These are phyloP conservation scores for Epichloe bromicola DNA, from an alignment of 2,329 filamentous ascomycete species.

Conservation along the genomic window DNA sequence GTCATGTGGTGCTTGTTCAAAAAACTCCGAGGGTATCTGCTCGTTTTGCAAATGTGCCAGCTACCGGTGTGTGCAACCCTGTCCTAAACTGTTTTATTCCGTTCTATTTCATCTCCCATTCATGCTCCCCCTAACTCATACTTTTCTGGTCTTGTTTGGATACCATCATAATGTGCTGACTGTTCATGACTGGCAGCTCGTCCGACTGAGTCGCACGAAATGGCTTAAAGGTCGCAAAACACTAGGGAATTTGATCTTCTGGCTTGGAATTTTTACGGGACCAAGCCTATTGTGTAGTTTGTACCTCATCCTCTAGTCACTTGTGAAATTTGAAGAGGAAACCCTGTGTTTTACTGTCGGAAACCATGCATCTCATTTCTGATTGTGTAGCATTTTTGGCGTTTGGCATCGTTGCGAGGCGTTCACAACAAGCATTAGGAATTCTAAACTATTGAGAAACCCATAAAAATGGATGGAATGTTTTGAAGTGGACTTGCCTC, in stretches of 20 bases:
- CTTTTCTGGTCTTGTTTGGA: neutral
- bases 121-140: neutral
- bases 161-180: neutral
- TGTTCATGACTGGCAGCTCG: conserved; percentile 29
- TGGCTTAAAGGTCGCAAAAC: conserved; percentile 49
- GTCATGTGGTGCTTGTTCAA: conserved; percentile 74
- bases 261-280: conserved; percentile 65
- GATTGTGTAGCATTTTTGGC: neutral
- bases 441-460: neutral
- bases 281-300: conserved; percentile 54
- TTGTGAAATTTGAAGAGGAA: too few species aligned
- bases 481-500: neutral
- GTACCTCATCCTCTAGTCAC: conserved; percentile 39
- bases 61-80: conserved; percentile 40
- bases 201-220: conserved; percentile 51
- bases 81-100: neutral
- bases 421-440: neutral
- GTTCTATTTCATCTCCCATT: neutral
- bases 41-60: conserved; percentile 62
- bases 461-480: neutral
- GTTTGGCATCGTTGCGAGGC: neutral
- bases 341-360: neutral
- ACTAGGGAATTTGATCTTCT: conserved; percentile 64
- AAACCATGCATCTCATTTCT: neutral
- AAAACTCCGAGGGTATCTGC: conserved; percentile 61